These are phyloP conservation scores for Colletotrichum magnum DNA, from an alignment of 2,329 filamentous ascomycete species.

Conservation along the genomic window DNA sequence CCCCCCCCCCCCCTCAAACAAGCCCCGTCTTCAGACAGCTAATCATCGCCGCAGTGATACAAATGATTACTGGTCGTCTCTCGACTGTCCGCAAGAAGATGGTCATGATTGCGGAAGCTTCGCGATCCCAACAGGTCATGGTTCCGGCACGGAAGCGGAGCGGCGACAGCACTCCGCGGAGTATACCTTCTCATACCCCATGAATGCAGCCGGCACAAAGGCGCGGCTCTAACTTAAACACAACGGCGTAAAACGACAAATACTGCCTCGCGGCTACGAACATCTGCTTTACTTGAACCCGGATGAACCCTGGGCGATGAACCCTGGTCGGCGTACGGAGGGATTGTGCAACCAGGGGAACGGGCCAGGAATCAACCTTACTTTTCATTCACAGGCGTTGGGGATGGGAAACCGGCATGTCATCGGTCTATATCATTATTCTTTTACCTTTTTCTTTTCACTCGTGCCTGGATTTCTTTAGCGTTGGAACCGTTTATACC, in stretches of 20 bases:
- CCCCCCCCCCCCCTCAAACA: neutral
- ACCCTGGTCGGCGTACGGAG: neutral
- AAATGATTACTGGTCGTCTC: conserved; percentile 73
- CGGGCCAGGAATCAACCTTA: neutral
- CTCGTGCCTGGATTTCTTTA: conserved; percentile 4
- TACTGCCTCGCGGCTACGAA: conserved; percentile 30
- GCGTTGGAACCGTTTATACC: conserved; percentile 18
- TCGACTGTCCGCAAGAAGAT: conserved; percentile 72
- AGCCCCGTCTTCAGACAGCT: conserved; percentile 33
- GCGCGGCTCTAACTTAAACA: neutral
- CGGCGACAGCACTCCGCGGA: conserved; percentile 69
- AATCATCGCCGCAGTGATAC: conserved; percentile 64
- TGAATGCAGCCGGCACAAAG: conserved; percentile 32
- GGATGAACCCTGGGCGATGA: neutral
- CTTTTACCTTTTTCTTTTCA: conserved; percentile 1
- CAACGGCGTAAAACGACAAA: conserved; percentile 5
- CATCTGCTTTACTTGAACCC: conserved; percentile 16
- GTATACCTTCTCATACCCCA: conserved; percentile 64
- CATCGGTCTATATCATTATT: conserved; percentile 9
- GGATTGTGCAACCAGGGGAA: neutral
- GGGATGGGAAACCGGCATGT: conserved; percentile 23
- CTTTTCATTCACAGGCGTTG: conserved; percentile 38
- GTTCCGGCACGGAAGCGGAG: conserved; percentile 63
- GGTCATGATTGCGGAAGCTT: conserved; percentile 72
- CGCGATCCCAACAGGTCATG: conserved; percentile 62